Base-by-base conservation (phyloP, 2,329 filamentous ascomycete genomes). In the Westerdykella ornata region DNA sequence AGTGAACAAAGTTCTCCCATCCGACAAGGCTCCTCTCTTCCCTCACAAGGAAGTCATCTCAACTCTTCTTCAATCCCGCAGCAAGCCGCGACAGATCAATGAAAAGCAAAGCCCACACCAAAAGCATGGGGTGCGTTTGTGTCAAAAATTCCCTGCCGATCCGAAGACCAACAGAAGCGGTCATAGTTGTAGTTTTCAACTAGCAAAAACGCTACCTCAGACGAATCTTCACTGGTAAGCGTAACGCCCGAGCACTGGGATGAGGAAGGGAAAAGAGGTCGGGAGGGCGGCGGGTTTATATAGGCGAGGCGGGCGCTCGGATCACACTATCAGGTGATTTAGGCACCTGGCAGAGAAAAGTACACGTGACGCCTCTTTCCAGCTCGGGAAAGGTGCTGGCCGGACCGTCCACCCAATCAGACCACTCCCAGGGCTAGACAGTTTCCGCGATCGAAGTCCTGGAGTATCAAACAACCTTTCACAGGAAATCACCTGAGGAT, bases 181-280 rank as follows among this genome's bases (percentile, higher is more conserved):
- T 85, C 82, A 53, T 76, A 73, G 72, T 73, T 68, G 72, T 84
- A 84, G 81, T 84, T 84, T 84, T 84, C 81, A 85, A 84, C 81
- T 84, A 85, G 82, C 82, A 85, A 85, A 84, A 85, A 85, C 76
- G 76, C 77, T 75, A 77, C 78, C 81, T 86, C 83, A 79, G 83
- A 85, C 80, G 77, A 80, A 81, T 85, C 83, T 80, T 87, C 83
- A 86, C 80, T 82, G 81, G 77, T 77, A 81, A 76, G 76, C 80
- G 76, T 84, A 82, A 82, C 76, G 80, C 82, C 81, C 79, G 69
- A 82, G 80, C 80, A 82, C 78, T 74, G 65, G 72, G 75, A 80
- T 79, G 69, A 40, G 58, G 62, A 71, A 65, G 53, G 65, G 66
- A 74, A 70, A 62, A 56, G 57, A 62, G 58, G 60, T 62, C 38